Evolutionary conservation across 331 rosid genomes (phyloP).

Genomic region (Rhamnella rubrinervis): DNA sequence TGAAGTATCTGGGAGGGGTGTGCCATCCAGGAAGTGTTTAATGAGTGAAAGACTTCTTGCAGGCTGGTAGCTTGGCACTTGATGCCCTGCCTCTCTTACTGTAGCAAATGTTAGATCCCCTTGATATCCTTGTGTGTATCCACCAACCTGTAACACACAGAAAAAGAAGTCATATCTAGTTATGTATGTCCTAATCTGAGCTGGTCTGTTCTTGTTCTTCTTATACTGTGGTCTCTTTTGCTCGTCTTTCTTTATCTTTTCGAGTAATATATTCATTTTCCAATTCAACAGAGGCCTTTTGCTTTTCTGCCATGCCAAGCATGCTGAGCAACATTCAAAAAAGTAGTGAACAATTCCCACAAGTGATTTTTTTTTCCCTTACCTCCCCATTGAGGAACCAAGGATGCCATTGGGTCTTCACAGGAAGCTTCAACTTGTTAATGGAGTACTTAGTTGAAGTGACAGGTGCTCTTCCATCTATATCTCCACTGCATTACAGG

Average conservation of each 20-base stretch:
- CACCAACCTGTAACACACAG: constrained; percentile 61
- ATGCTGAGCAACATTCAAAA: too few relatives aligned
- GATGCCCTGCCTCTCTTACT: constrained; percentile 92
- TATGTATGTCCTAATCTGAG: too few relatives aligned
- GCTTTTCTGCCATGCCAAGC: too few relatives aligned
- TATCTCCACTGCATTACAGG: constrained; percentile 60
- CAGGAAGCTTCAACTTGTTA: constrained; percentile 51
- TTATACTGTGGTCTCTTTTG: too few relatives aligned
- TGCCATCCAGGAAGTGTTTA: constrained; percentile 64
- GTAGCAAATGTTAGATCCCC: constrained; percentile 76
- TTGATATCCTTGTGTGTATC: constrained; percentile 55
- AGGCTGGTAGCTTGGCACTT: constrained; percentile 94
- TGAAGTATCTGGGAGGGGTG: constrained; percentile 52
- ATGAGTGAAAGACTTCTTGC: constrained; percentile 69
- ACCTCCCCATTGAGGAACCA: constrained; percentile 72
- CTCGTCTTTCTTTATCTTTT: too few relatives aligned
- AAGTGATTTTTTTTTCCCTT: background rate
- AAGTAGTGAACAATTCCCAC: too few relatives aligned
- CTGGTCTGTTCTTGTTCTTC: too few relatives aligned
- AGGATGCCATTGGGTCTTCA: constrained; percentile 63
- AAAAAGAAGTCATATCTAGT: background rate
- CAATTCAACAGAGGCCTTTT: too few relatives aligned
- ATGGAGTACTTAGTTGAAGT: constrained; percentile 81
- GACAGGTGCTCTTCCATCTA: constrained; percentile 75
- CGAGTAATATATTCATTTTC: too few relatives aligned